Base-by-base conservation (phyloP, 2,329 filamentous ascomycete species). In the Pseudocercospora fuligena region DNA sequence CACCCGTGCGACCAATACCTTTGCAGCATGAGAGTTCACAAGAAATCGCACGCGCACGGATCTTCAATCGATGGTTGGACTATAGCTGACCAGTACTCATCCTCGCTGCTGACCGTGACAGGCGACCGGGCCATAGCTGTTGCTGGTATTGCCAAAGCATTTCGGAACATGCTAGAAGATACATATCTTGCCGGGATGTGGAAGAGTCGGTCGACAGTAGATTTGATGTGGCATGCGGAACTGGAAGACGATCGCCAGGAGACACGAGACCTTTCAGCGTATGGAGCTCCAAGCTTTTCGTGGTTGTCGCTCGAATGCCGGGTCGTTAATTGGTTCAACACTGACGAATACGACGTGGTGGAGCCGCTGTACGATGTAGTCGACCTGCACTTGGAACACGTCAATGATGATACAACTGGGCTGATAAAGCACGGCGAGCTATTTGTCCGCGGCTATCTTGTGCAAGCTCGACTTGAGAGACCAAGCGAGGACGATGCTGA, bases 151-250 rank as follows among this genome's bases (percentile, higher is more conserved):
- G 60, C 60, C 14, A 62, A 62, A 40, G 16, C 16, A 3, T 62
- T 61, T 25, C 40, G 27, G n/a, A 3, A 9, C 11, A 12, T 51
- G 21, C n/a, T 61, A 1, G 5, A 51, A 23, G 60, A 62, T 21
- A 12, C n/a, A 16, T 62, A 62, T 36, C 19, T 53, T 25, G 60
- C 46, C 16, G 60, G 60, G 1, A 53, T 62, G 43, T 62, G 60
- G 60, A 29, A 49, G 14, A 53, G 16, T 21, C 43, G 60, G 7
- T 33, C 54, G 21, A 8, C 19, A 27, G 16, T 51, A n/a, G 60
- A 61, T 16, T 46, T 61, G 9, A 8, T 61, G n/a, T 61, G 60
- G 60, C 51, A 56, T 25, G 27, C 12, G 23, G 23, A 27, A 23
- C 51, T 6, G 5, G 51, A 56, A 56, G 51, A 16, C n/a, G 14